Base-by-base conservation (phyloP, 2,329 filamentous ascomycete genomes). In the Botryotinia narcissicola region DNA sequence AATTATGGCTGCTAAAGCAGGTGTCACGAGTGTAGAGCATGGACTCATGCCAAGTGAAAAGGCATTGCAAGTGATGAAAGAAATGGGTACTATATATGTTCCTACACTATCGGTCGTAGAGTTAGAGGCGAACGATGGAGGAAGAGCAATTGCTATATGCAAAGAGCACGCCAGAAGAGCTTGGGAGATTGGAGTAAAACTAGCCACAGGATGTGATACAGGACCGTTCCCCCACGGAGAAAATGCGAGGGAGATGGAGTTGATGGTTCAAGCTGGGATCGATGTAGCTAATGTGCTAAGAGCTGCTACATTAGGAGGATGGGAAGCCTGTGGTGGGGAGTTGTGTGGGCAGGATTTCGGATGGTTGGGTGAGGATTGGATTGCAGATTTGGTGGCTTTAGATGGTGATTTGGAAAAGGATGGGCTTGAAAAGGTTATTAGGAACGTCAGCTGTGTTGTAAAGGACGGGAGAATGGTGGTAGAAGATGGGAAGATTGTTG, bases 381-480 rank as follows among this genome's bases (percentile, higher is more conserved):
- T 61, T 32, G 57, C 68, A 35, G 68, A 61, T 61, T n/a, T 70
- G 42, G 57, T 70, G 8, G 57, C 40, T 40, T 14, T 62, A n/a
- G 29, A 60, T 0, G 67, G 67, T 32, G 37, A 44, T 40, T 22
- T 70, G 51, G n/a, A 57, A 70, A 22, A 22, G n/a, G 59, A 70
- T n/a, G 51, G 4, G 4, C 8, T 70, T 18, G 67, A 60, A n/a
- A 59, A 46, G 3, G 67, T 48, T 25, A 60, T 70, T 10, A 60
- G 35, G 25, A 60, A 35, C 7, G 37, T 70, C 10, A 60, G 54
- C 20, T 59, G 32, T 60, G 51, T 60, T 5, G 10, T 60, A 14
- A 70, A 70, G n/a, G 68, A 57, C 22, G 48, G 66, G 18, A 69
- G n/a, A 29, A 4, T 69, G 25, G 66, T 59, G 25, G 66, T 59